A percentile compares a stretch with the other conserved stretches of the same genome.
Evolutionary conservation across 1,284 basidiomycete genomes (phyloP).

Genomic region (Rhizoctonia solani): DNA sequence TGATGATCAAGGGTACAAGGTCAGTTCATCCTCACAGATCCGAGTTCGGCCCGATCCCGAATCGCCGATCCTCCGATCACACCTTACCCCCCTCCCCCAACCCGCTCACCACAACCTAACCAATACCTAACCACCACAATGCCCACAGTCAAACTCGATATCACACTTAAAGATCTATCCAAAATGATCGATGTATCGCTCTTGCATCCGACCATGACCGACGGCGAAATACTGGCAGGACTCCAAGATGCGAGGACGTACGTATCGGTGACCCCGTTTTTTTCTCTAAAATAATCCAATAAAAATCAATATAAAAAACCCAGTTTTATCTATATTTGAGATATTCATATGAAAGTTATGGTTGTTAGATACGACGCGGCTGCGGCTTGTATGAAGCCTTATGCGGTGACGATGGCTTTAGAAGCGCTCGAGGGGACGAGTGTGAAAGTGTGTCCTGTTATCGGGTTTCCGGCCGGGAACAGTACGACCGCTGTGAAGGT

Average conservation of each 20-base stretch:
- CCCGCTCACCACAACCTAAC: too few species aligned
- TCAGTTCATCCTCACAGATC: too few species aligned
- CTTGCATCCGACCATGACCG: slow-evolving; percentile 41
- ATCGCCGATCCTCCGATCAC: too few species aligned
- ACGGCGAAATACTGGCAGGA: slow-evolving; percentile 38
- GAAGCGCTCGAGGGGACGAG: slow-evolving; percentile 37
- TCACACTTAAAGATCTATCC: slow-evolving; percentile 15
- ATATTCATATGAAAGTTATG: neutral
- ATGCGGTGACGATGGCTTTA: slow-evolving; percentile 38
- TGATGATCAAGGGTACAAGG: too few species aligned
- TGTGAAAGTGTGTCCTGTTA: slow-evolving; percentile 40
- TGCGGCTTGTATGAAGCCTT: slow-evolving; percentile 41
- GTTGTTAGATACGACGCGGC: slow-evolving; percentile 35
- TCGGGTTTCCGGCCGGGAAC: slow-evolving; percentile 41
- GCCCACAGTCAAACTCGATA: slow-evolving; percentile 17
- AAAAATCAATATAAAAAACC: too few species aligned
- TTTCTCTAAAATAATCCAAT: too few species aligned
- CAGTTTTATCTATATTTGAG: neutral
- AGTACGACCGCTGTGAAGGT: slow-evolving; percentile 38
- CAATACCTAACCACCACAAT: too few species aligned
- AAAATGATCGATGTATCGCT: slow-evolving; percentile 42
- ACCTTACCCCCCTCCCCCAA: too few species aligned
- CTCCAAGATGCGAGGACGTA: slow-evolving; percentile 35
- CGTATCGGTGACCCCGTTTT: too few species aligned
- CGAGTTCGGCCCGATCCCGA: too few species aligned